These are phyloP conservation scores for Leptographium galeiforme DNA, from an alignment of 2,329 filamentous ascomycete species.

Conservation along the genomic window DNA sequence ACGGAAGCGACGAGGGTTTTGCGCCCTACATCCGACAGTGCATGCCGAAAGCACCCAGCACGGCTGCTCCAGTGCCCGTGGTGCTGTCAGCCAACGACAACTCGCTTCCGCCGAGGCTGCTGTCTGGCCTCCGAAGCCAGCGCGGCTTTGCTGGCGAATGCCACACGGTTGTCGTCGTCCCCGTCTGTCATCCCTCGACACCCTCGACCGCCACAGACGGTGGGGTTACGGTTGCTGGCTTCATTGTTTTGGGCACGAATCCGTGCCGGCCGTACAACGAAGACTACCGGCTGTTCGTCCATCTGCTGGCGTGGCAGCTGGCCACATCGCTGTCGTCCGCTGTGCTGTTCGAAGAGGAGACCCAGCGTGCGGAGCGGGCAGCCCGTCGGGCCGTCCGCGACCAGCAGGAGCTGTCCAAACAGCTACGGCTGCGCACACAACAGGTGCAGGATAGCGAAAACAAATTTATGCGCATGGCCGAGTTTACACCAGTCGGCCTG, in stretches of 20 bases:
- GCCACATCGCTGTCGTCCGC: constrained; percentile 72
- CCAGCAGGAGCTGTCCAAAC: constrained; percentile 62
- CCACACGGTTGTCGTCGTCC: constrained; percentile 59
- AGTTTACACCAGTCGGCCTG: constrained; percentile 72
- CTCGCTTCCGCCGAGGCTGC: constrained; percentile 49
- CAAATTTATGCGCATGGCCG: constrained; percentile 72
- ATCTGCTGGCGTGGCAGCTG: constrained; percentile 60
- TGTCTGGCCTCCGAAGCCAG: constrained; percentile 44
- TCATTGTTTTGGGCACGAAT: constrained; percentile 67
- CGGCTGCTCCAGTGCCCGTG: constrained; percentile 33
- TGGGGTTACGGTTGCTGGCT: constrained; percentile 48
- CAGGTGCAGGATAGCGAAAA: constrained; percentile 57
- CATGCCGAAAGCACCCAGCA: constrained; percentile 38
- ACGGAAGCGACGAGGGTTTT: constrained; percentile 57
- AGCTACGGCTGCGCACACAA: constrained; percentile 52
- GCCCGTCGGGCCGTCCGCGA: constrained; percentile 64
- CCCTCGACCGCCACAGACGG: not conserved
- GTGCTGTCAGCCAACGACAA: constrained; percentile 53
- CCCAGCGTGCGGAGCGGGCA: constrained; percentile 58
- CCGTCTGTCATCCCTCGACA: constrained; percentile 60
- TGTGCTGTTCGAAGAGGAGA: constrained; percentile 73
- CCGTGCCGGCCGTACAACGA: constrained; percentile 66
- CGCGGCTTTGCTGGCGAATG: constrained; percentile 63
- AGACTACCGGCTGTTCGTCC: constrained; percentile 67
- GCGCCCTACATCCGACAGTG: constrained; percentile 63